Evolutionary conservation across 139 green algal species (phyloP).

Genomic region (Volvox africanus): DNA sequence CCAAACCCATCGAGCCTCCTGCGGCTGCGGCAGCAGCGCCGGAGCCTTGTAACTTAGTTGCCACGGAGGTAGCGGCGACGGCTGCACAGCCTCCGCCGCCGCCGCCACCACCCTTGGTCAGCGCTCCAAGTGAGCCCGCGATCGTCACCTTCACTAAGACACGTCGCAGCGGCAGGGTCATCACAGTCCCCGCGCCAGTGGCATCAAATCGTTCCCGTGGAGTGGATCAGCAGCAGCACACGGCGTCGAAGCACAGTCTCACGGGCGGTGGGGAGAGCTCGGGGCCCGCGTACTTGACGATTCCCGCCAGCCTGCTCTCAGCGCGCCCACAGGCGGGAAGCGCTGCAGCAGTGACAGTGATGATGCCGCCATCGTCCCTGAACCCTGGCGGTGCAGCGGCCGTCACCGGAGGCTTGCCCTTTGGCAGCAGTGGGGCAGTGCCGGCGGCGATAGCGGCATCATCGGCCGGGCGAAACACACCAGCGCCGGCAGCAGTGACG

Average conservation of each 20-base stretch:
- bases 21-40: not conserved
- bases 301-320: slow-evolving; percentile 21
- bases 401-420: not conserved
- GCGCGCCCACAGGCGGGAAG: not conserved
- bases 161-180: slow-evolving; percentile 23
- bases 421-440: not conserved
- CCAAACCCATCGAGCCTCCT: slow-evolving; percentile 14
- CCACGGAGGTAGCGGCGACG: not conserved
- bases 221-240: not conserved
- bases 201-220: not conserved
- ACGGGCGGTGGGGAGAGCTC: not conserved
- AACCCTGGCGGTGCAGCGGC: not conserved
- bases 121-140: not conserved
- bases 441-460: not conserved
- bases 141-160: not conserved
- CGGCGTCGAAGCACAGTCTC: not conserved
- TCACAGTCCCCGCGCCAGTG: slow-evolving; percentile 15
- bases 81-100: not conserved
- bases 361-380: not conserved
- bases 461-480: not conserved
- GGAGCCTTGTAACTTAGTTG: no score
- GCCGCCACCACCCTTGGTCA: not conserved
- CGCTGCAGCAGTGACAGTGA: not conserved
- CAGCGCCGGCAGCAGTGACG: not conserved
- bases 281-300: not conserved